A percentile compares a stretch with the other conserved stretches of the same genome.
Conservation (phyloP, 805 yeast species). For the Spathaspora girioi region DNA sequence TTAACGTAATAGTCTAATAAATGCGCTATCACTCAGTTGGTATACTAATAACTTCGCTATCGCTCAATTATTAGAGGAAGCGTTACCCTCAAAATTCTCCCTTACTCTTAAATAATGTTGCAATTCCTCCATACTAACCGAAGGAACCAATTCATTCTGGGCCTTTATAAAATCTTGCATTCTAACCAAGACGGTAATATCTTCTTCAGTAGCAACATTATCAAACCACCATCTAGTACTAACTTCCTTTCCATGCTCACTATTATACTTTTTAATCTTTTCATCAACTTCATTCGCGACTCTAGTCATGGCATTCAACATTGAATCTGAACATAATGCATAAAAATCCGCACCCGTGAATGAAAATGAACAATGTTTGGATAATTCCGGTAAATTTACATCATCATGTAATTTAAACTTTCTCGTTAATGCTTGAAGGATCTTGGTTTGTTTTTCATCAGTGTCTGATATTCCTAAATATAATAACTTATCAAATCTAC, state of each 20-base stretch:
- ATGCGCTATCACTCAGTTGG: no score
- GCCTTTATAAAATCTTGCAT: conserved; percentile 79
- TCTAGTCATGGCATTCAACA: conserved; percentile 94
- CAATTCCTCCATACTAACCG: conserved; percentile 85
- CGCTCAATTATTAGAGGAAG: no score
- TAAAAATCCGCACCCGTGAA: conserved; percentile 98
- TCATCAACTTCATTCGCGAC: conserved; percentile 73
- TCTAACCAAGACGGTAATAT: conserved; percentile 63
- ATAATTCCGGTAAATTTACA: conserved; percentile 57
- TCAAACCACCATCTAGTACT: conserved; percentile 91
- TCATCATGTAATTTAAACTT: conserved; percentile 63
- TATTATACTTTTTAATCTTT: conserved; percentile 54
- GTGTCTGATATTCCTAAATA: conserved; percentile 93
- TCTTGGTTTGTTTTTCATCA: conserved; percentile 80
- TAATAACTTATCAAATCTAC: conserved; percentile 92
- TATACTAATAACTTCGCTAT: no score
- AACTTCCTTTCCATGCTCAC: conserved; percentile 33
- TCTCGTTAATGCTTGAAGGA: conserved; percentile 82
- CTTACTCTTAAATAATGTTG: conserved; percentile 78
- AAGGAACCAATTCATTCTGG: conserved; percentile 65
- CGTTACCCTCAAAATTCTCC: conserved; percentile 72
- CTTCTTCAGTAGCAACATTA: conserved; percentile 63
- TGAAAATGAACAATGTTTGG: conserved; percentile 76
- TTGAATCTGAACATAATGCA: conserved; percentile 92
- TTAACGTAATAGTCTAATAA: no score